Percentiles rank a stretch among this genome's conserved stretches.
These are phyloP conservation scores for Picea glauca DNA, from an alignment of 75 land plant species.

Conservation along the genomic window DNA sequence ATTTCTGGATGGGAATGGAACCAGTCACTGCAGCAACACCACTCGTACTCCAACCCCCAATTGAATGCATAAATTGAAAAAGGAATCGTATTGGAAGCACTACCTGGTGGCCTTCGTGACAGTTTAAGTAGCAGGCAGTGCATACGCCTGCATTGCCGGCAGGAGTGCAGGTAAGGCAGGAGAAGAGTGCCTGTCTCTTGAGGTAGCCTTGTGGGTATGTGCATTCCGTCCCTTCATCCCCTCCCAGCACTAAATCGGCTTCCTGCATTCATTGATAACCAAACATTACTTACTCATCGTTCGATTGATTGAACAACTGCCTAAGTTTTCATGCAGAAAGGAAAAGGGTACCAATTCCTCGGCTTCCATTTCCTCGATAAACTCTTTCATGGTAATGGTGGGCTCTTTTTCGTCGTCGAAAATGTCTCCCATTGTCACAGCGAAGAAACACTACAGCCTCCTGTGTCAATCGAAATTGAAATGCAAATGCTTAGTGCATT, in stretches of 20 bases:
- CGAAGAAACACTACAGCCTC: too few relatives aligned
- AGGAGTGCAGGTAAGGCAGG: constrained; percentile 41
- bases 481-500: too few relatives aligned
- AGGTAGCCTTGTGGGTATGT: constrained; percentile 41
- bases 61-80: too few relatives aligned
- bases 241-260: constrained; percentile 38
- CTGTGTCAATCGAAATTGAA: too few relatives aligned
- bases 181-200: constrained; percentile 36
- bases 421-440: constrained; percentile 32
- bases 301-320: not conserved
- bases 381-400: constrained; percentile 56
- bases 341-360: constrained; percentile 57
- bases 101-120: constrained; percentile 53
- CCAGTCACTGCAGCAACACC: too few relatives aligned
- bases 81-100: too few relatives aligned
- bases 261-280: constrained; percentile 17
- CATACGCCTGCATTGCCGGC: constrained; percentile 43
- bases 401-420: constrained; percentile 51
- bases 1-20: too few relatives aligned
- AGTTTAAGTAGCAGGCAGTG: constrained; percentile 31
- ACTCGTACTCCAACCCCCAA: too few relatives aligned
- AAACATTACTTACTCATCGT: not conserved
- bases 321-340: not conserved
- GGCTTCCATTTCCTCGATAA: constrained; percentile 61
- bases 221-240: constrained; percentile 46